Conservation (phyloP, 192 early-diverging fungal species). For the Nowakowskiella sp. region DNA sequence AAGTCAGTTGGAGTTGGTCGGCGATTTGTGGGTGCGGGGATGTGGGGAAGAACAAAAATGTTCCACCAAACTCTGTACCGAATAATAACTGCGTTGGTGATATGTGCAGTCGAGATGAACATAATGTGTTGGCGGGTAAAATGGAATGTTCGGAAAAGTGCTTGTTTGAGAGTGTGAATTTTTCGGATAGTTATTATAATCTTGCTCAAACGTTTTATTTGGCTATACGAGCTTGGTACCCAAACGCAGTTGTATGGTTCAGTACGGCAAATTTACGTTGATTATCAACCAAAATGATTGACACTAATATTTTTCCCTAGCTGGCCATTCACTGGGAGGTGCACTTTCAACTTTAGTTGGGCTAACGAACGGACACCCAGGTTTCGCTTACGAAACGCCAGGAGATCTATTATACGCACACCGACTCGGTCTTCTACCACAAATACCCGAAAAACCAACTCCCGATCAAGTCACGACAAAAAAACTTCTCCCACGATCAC, state of each 20-base stretch:
- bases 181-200: slow-evolving; percentile 58
- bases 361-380: slow-evolving; percentile 75
- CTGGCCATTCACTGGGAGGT: slow-evolving; percentile 48
- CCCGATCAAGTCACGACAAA: slow-evolving; percentile 8
- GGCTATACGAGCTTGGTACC: slow-evolving; percentile 57
- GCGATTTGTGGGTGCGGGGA: slow-evolving; percentile 73
- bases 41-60: no score
- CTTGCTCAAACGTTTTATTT: slow-evolving; percentile 61
- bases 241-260: no score
- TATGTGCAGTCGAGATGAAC: no score
- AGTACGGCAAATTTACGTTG: no score
- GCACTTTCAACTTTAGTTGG: slow-evolving; percentile 66
- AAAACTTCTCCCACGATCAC: slow-evolving; percentile 1
- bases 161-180: slow-evolving; percentile 17
- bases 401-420: slow-evolving; percentile 71
- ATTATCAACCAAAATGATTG: not conserved
- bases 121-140: no score
- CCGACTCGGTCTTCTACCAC: slow-evolving; percentile 68
- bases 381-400: slow-evolving; percentile 73
- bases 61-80: no score
- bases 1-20: slow-evolving; percentile 69
- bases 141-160: no score
- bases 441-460: no score
- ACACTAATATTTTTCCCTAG: not conserved
- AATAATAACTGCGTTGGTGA: no score